Evolutionary conservation across 139 green algal species (phyloP).

Genomic region (Deuterostichococcus epilithicus): DNA sequence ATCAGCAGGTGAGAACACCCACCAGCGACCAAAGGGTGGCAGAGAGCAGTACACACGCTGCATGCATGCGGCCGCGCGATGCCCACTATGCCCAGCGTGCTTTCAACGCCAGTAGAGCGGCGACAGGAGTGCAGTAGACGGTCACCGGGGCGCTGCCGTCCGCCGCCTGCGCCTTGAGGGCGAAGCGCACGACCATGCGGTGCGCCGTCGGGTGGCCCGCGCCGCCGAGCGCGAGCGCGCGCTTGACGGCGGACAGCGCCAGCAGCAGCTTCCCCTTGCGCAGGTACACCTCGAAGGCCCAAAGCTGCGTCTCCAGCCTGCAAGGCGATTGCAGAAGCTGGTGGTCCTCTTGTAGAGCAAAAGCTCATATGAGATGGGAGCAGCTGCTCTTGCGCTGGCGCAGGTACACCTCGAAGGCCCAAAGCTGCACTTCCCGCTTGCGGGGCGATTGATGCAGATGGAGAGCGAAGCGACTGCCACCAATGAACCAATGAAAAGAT

Average conservation of each 20-base stretch:
- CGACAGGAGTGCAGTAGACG: no score
- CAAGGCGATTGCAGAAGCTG: no score
- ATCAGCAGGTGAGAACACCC: no score
- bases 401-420: slow-evolving; percentile 72
- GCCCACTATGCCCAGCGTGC: no score
- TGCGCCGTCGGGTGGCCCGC: slow-evolving; percentile 57
- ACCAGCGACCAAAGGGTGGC: no score
- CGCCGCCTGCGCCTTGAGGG: neutral
- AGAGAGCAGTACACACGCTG: no score
- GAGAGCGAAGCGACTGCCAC: no score
- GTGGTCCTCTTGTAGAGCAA: no score
- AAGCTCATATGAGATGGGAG: no score
- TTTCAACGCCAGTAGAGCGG: no score
- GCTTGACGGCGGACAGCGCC: slow-evolving; percentile 68
- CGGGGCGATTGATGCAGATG: no score
- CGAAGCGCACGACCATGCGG: slow-evolving; percentile 47
- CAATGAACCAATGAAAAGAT: no score
- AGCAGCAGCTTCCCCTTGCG: slow-evolving; percentile 69
- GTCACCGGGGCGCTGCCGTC: neutral
- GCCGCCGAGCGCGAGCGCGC: slow-evolving; percentile 48
- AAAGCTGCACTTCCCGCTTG: slow-evolving; percentile 44
- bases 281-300: slow-evolving; percentile 73
- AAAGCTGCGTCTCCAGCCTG: slow-evolving; percentile 50
- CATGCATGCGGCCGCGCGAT: neutral
- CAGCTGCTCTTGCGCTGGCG: slow-evolving; percentile 52